These are phyloP conservation scores for Neophaeococcomyces mojaviensis DNA, from an alignment of 2,329 filamentous ascomycete species.

Conservation along the genomic window DNA sequence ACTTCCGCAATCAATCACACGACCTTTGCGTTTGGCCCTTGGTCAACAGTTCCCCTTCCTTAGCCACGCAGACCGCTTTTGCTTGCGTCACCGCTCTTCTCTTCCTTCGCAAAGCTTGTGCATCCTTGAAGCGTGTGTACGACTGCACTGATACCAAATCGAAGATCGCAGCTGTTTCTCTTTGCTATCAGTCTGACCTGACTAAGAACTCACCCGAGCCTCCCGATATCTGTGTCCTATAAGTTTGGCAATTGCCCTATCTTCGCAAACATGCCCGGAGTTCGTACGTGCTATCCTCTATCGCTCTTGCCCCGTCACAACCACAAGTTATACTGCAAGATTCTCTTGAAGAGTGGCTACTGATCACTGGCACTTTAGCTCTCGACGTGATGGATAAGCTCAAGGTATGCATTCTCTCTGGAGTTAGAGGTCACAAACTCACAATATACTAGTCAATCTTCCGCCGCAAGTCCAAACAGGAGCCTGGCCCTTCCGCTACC, in stretches of 20 bases:
- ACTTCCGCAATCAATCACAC: constrained; percentile 1
- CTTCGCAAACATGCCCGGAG: constrained; percentile 18
- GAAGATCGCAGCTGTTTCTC: background rate
- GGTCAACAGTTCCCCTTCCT: constrained; percentile 11
- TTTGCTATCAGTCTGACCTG: background rate
- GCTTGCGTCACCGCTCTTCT: constrained; percentile 15
- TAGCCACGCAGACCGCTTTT: constrained; percentile 8
- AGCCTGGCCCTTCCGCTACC: constrained; percentile 10
- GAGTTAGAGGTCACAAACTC: background rate
- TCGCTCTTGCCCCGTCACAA: background rate
- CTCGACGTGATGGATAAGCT: constrained; percentile 23
- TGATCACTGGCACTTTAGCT: constrained; percentile 12
- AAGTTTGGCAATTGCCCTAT: background rate
- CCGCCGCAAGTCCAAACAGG: constrained; percentile 17
- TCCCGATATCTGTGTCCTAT: background rate
- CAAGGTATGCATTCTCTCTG: constrained; percentile 10
- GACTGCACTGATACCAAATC: background rate
- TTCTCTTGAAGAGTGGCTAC: constrained; percentile 6
- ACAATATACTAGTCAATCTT: constrained; percentile 13
- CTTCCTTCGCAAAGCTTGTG: background rate
- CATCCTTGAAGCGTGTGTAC: background rate
- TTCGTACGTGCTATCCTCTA: constrained; percentile 18
- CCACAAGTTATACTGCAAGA: constrained; percentile 3
- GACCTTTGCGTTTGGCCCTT: constrained; percentile 4
- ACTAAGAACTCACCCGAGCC: background rate